Evolutionary conservation across 2,329 filamentous ascomycete genomes (phyloP), one percentile per base, ranked within the genome.

Genomic region (Sporothrix inflata): DNA sequence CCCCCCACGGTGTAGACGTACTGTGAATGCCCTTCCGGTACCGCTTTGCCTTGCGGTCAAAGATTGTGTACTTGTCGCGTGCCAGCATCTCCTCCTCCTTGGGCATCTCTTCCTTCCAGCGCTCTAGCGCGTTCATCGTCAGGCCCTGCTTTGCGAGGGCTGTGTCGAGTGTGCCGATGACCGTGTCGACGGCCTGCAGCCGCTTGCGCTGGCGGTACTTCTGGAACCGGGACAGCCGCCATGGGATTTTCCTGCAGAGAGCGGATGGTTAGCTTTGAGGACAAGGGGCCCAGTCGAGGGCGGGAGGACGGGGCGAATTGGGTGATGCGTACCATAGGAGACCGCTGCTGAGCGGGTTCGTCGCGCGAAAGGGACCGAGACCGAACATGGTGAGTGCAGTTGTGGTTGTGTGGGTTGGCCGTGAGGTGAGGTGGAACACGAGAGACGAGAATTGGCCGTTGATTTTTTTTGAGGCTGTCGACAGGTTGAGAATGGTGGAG

Each of bases 1-100:
- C 30, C 3, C 6, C 27, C 3, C 12, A 45, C 6, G 1, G 19
- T 3, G 3, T 11, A n/a, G 72, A 89, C 94, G 78, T 87, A 97
- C 94, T 98, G 84, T 98, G 95, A 81, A 99, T 94, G 71, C 94
- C 93, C 89, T 99, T 99, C 80, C 96, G 88, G 82, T 98, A 99
- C 78, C 89, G 91, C 89, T 94, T 97, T 81, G 92, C 94, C 83
- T 98, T 98, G 78, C 94, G 91, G 83, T 97, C 95, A 83, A 98
- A 99, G 79, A 99, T 92, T 38, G 94, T 97, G 84, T 99, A 99
- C 84, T 99, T 99, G 84, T 99, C 96, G 83, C 89, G 92, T 63
- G 96, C 92, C 81, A 97, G 81, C 96, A 99, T 99, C 86, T 98
- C 94, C 79, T 90, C 88, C 86, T 99, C 96, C 34, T 90, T 92